Percentiles rank a stretch among this genome's conserved stretches.
These are phyloP conservation scores for Oxytropis ochrocephala DNA, from an alignment of 306 rosid species.

Conservation along the genomic window DNA sequence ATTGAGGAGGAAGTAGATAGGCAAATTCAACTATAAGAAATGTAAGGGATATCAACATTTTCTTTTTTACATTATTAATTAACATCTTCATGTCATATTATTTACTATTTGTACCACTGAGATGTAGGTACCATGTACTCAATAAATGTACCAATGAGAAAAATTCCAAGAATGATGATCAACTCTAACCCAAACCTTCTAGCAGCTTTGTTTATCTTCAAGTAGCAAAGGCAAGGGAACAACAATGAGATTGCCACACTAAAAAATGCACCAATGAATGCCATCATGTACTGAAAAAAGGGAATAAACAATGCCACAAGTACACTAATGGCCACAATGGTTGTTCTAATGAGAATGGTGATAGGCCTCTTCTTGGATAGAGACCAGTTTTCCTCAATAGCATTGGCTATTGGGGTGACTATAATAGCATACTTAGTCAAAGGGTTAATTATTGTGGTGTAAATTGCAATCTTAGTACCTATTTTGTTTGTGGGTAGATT, in stretches of 20 bases:
- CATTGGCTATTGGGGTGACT: slow-evolving; percentile 45
- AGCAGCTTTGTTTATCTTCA: slow-evolving; percentile 50
- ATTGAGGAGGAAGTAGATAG: too few species aligned
- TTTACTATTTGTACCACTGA: slow-evolving; percentile 41
- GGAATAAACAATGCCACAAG: slow-evolving; percentile 53
- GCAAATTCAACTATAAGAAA: too few species aligned
- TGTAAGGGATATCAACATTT: too few species aligned
- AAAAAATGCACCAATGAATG: slow-evolving; percentile 51
- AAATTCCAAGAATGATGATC: slow-evolving; percentile 29
- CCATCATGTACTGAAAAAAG: slow-evolving; percentile 60
- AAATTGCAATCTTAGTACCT: slow-evolving; percentile 52
- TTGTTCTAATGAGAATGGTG: slow-evolving; percentile 44
- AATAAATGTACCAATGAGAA: slow-evolving; percentile 37
- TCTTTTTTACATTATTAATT: too few species aligned
- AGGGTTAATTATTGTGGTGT: slow-evolving; percentile 55
- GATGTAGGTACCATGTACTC: slow-evolving; percentile 40
- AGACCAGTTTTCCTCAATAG: slow-evolving; percentile 43
- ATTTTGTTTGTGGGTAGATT: slow-evolving; percentile 48
- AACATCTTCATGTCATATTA: slow-evolving; percentile 12
- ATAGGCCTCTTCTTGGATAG: not conserved
- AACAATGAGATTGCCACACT: slow-evolving; percentile 36
- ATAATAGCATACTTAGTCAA: slow-evolving; percentile 58
- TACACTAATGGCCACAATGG: slow-evolving; percentile 38
- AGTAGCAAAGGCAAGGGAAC: slow-evolving; percentile 60
- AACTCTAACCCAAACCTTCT: slow-evolving; percentile 41